A percentile compares a stretch with the other conserved stretches of the same genome.
These are phyloP conservation scores for Syzygium aromaticum DNA, from an alignment of 345 rosid species.

Conservation along the genomic window DNA sequence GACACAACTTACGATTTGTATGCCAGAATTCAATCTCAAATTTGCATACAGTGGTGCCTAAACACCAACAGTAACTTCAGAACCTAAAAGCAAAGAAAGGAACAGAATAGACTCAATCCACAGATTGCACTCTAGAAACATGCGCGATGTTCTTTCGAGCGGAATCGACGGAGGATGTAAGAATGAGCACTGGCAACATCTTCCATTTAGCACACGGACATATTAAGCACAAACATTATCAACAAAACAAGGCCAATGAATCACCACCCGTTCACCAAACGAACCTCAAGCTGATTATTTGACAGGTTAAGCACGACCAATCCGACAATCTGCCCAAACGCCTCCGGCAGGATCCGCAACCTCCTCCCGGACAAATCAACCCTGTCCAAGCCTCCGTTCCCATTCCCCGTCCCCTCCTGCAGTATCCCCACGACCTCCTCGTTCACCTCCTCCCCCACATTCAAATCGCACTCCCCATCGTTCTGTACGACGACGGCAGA, in stretches of 20 bases:
- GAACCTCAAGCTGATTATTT: slow-evolving; percentile 67
- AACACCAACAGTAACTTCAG: neutral
- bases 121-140: neutral
- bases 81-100: neutral
- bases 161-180: neutral
- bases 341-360: slow-evolving; percentile 67
- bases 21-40: neutral
- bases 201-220: neutral
- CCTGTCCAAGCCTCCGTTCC: slow-evolving; percentile 34
- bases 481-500: slow-evolving; percentile 25
- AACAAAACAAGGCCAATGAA: neutral
- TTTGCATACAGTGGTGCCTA: neutral
- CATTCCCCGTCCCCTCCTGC: slow-evolving; percentile 41
- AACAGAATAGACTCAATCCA: neutral
- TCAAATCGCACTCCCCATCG: neutral
- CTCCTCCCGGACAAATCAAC: slow-evolving; percentile 59
- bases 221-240: neutral
- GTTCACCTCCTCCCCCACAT: slow-evolving; percentile 34
- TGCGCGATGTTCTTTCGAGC: neutral
- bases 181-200: neutral
- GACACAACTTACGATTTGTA: neutral
- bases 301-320: slow-evolving; percentile 58
- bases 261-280: neutral
- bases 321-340: slow-evolving; percentile 61
- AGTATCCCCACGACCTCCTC: slow-evolving; percentile 41